Conservation (phyloP, 2,329 filamentous ascomycete species). For the Aureobasidium melanogenum region DNA sequence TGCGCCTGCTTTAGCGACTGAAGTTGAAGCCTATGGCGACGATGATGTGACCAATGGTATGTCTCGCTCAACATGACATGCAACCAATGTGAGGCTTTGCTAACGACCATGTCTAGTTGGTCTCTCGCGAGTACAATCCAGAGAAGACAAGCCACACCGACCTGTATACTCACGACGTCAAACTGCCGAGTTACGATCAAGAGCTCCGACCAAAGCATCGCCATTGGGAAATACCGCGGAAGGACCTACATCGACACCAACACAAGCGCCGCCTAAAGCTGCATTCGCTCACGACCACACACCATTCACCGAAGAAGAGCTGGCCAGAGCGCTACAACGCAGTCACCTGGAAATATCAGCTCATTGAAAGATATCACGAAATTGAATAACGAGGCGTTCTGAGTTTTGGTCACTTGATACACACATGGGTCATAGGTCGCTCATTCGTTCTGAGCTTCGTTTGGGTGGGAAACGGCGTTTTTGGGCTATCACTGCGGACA, state of each 20-base stretch:
- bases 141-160: constrained; percentile 16
- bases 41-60: constrained; percentile 39
- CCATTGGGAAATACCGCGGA: neutral
- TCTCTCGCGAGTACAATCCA: constrained; percentile 26
- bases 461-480: neutral
- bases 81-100: neutral
- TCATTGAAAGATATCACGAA: neutral
- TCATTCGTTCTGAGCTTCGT: neutral
- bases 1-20: constrained; percentile 23
- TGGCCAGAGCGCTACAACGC: constrained; percentile 34
- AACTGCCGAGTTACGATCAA: constrained; percentile 19
- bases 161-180: constrained; percentile 18
- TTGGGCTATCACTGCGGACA: no score
- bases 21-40: constrained; percentile 35
- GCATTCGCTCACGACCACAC: constrained; percentile 25
- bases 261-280: neutral
- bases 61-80: neutral
- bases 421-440: neutral
- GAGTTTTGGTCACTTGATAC: neutral
- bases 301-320: constrained; percentile 37
- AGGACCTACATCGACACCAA: neutral
- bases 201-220: neutral
- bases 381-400: constrained; percentile 4
- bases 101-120: constrained; percentile 19
- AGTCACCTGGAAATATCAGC: constrained; percentile 29